Base-by-base conservation (phyloP, 2,329 filamentous ascomycete species). In the Colletotrichum sp. region DNA sequence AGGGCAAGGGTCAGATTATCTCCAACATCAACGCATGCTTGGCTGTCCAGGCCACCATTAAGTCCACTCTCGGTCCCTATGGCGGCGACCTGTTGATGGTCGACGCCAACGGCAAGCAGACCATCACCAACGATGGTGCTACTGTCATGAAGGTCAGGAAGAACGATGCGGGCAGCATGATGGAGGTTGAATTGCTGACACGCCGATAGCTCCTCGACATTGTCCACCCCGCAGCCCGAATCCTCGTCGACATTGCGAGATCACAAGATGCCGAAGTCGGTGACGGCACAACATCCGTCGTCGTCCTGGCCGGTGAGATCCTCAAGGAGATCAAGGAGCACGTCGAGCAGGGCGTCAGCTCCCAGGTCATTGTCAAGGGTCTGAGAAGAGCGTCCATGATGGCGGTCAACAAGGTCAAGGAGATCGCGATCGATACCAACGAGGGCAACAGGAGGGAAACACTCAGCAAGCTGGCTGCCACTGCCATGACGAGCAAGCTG, bases 181-280 rank as follows among this genome's bases (percentile, higher is more conserved):
- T 32, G 16, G 36, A 36, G 24, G 44, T 5, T 21, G 13, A 6
- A 12, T 12, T 10, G 36, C 62, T 77, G 26, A 71, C 28, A 26
- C 36, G 59, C 44, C 7, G 13, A 55, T 82, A 97, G 95, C 94
- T 99, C 71, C 94, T 99, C 84, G 97, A 99, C 85, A 99, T 99
- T 82, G 95, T 99, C 78, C 97, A 99, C 89, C 97, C 97, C 80
- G 97, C 97, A 80, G 97, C 97, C 81, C 94, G 96, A 86, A 97
- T 99, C 85, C 94, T 99, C 83, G 98, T 97, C 86, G 97, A 99
- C 85, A 99, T 99, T 83, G 96, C 97, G 79, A 94, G 97, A 87
- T 99, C 96, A 84, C 97, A 99, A 93, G 97, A 99, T 86, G 97
- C 97, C 80, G 97, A 99, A 90, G 97, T 99, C 75, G 97, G 97